phyloP scores from a whole-genome alignment of 202 grass and related monocot species.

The Panicum hallii region DNA sequence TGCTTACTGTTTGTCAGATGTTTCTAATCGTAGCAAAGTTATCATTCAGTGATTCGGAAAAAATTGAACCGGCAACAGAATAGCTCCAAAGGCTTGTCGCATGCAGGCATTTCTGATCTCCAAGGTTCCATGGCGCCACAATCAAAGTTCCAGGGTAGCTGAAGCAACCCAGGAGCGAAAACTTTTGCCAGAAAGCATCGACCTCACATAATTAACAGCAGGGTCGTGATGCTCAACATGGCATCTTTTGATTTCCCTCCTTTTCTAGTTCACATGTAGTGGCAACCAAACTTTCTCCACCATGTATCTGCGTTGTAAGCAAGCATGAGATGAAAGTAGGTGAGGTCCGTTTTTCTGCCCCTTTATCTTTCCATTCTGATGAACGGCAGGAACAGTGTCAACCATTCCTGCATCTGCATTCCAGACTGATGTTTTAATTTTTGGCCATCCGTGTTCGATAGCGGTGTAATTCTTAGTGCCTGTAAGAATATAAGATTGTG shows the following conservation, averaged over 20 bases:
- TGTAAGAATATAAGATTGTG: slow-evolving; percentile 56
- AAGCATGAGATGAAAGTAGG: slow-evolving; percentile 44
- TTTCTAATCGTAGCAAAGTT: slow-evolving; percentile 12
- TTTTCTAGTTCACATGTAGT: slow-evolving; percentile 27
- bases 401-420: slow-evolving; percentile 30
- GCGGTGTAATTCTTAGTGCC: slow-evolving; percentile 34
- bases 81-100: slow-evolving; percentile 31
- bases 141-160: slow-evolving; percentile 19
- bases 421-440: slow-evolving; percentile 33
- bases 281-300: slow-evolving; percentile 12
- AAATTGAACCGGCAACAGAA: slow-evolving; percentile 19
- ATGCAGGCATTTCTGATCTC: not conserved
- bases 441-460: slow-evolving; percentile 26
- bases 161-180: slow-evolving; percentile 10
- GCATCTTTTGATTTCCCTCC: slow-evolving; percentile 36
- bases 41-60: slow-evolving; percentile 32
- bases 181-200: not conserved
- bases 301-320: slow-evolving; percentile 52
- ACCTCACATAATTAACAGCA: slow-evolving; percentile 31
- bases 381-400: slow-evolving; percentile 31
- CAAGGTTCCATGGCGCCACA: slow-evolving; percentile 20
- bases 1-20: slow-evolving; percentile 23
- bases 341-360: not conserved
- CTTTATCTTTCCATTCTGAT: slow-evolving; percentile 29
- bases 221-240: slow-evolving; percentile 8